Conservation (phyloP, 2,329 filamentous ascomycete genomes). For the Fusarium sublunatum region DNA sequence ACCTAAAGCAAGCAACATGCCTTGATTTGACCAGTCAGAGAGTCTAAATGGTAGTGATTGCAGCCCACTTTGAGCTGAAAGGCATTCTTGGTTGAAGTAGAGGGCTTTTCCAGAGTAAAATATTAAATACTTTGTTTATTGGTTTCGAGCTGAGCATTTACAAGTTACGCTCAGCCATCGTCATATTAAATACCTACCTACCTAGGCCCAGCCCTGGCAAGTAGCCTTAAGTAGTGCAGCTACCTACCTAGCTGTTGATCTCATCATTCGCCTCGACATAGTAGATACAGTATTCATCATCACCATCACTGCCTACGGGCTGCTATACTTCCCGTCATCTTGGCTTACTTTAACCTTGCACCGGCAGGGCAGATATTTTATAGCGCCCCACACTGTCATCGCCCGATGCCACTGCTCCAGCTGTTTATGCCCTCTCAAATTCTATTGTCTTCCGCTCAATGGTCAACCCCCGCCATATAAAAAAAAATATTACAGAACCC, state of each 20-base stretch:
- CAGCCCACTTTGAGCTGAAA: not conserved
- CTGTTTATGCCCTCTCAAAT: conserved; percentile 22
- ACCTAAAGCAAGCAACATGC: conserved; percentile 7
- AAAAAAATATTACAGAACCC: conserved; percentile 29
- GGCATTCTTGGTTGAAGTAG: too few relatives aligned
- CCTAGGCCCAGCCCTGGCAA: too few relatives aligned
- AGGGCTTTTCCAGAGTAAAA: not conserved
- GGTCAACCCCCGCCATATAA: not conserved
- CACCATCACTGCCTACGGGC: conserved; percentile 6
- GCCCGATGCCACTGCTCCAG: conserved; percentile 28
- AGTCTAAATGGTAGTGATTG: not conserved
- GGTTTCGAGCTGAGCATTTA: not conserved
- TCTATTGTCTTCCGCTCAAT: not conserved
- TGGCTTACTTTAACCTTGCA: conserved; percentile 3
- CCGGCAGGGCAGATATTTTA: conserved; percentile 10
- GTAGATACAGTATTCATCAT: conserved; percentile 1
- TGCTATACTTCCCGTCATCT: not conserved
- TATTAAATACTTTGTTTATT: not conserved
- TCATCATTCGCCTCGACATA: not conserved
- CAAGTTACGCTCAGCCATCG: not conserved
- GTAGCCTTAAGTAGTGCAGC: too few relatives aligned
- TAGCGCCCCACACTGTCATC: conserved; percentile 40
- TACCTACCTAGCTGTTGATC: not conserved
- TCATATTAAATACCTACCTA: too few relatives aligned
- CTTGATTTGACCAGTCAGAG: conserved; percentile 2